These are phyloP conservation scores for Cladosporium sp. DNA, from an alignment of 2,329 filamentous ascomycete genomes.

Conservation along the genomic window DNA sequence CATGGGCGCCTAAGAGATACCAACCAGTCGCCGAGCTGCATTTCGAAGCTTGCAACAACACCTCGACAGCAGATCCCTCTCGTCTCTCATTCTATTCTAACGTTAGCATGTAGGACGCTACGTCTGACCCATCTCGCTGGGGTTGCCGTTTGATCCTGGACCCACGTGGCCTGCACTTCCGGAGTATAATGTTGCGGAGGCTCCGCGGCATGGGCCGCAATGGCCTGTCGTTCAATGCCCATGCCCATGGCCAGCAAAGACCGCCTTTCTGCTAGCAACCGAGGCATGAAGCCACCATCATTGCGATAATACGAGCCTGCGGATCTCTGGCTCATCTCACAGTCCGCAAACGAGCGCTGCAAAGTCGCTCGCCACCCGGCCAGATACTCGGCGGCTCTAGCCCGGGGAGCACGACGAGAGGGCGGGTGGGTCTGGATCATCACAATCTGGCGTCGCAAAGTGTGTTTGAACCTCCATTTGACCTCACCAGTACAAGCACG, in stretches of 20 bases:
- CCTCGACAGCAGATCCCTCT: background rate
- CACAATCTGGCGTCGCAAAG: conserved; percentile 16
- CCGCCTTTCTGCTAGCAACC: background rate
- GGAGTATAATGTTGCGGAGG: conserved; percentile 19
- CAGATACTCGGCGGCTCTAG: conserved; percentile 7
- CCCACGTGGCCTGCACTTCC: conserved; percentile 18
- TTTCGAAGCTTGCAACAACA: background rate
- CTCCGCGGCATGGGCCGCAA: conserved; percentile 3
- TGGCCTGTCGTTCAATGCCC: conserved; percentile 1
- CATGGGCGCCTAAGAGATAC: conserved; percentile 9
- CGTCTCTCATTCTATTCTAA: background rate
- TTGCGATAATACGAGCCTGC: background rate
- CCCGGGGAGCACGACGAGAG: conserved; percentile 1
- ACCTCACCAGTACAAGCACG: conserved; percentile 5
- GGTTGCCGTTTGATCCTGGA: conserved; percentile 16
- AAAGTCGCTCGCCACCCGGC: background rate
- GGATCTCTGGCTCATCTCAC: background rate
- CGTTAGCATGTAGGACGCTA: background rate
- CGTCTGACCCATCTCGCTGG: conserved; percentile 2
- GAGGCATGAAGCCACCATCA: background rate
- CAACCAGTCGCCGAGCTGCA: background rate
- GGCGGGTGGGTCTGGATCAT: conserved; percentile 17
- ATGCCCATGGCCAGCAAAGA: background rate
- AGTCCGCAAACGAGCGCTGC: background rate
- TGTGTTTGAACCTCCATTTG: conserved; percentile 17